Evolutionary conservation across 2,329 filamentous ascomycete genomes (phyloP), one percentile per base, ranked within the genome.

Genomic region (Apiospora arundinis): DNA sequence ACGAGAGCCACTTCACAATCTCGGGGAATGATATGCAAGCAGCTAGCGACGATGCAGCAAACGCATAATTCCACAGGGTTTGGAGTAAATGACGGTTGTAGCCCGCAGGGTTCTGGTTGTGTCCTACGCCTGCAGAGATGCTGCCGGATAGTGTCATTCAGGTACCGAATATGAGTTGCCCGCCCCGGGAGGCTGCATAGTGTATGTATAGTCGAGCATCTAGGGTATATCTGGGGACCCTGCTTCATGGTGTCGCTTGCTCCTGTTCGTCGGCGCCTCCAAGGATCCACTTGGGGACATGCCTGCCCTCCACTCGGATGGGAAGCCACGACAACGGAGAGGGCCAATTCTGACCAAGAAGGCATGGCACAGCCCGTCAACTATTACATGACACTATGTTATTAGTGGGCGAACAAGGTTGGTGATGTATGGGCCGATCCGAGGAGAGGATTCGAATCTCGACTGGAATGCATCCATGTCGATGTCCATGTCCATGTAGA

Each of bases 11-110:
- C 76, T 75, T 78, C 75, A 79, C 75, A 80, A 81, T 81, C 77
- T 81, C 79, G 80, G 81, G 78, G 80, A 73, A 75, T 75, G 77
- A 72, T 76, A 81, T 82, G 79, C 79, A 81, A 77, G 76, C 74
- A 75, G 76, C 73, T 78, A 78, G 78, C 76, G 75, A 77, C 77
- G 73, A 78, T 79, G 77, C 73, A 71, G 79, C 78, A 48, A 68
- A 65, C 11, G 69, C 67, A 67, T 67, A 37, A 70, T 65, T 68
- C 66, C 74, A 74, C 72, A 71, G 74, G 75, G 73, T 74, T 77
- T 75, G 77, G 76, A 76, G 68, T 69, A 68, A 48, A 60, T 28
- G 25, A 23, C 40, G 48, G 25, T 4, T 49, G 68, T 70, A 70
- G 65, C 72, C 70, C 70, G 66, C 68, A 72, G 68, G 56, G 70